Percentiles rank a stretch among this genome's conserved stretches.
phyloP scores from a whole-genome alignment of 2,329 filamentous ascomycete species.

The Colletotrichum tabaci region DNA sequence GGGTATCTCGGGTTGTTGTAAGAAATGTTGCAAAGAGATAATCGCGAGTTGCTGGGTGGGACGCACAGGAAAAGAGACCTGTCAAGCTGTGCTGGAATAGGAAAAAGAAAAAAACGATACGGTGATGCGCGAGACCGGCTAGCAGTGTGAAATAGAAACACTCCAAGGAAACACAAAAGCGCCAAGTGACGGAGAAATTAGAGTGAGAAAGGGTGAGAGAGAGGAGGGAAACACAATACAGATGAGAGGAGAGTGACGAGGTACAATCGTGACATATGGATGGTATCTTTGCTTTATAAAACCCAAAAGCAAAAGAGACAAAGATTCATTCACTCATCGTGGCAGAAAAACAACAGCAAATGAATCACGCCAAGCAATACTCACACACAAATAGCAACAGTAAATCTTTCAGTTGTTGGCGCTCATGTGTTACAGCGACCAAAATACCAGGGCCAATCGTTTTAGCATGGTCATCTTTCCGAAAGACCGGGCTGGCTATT shows the following conservation, averaged over 20 bases:
- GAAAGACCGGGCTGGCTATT: background rate
- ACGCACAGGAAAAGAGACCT: background rate
- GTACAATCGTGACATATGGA: background rate
- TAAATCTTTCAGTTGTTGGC: slow-evolving; percentile 4
- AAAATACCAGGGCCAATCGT: slow-evolving; percentile 23
- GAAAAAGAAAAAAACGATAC: background rate
- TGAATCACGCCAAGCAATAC: slow-evolving; percentile 27
- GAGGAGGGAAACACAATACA: background rate
- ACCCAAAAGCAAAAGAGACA: background rate
- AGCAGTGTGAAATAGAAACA: slow-evolving; percentile 21
- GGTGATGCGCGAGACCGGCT: slow-evolving; percentile 2
- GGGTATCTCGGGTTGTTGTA: background rate
- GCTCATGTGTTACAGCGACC: slow-evolving; percentile 12
- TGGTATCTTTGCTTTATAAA: slow-evolving; percentile 20
- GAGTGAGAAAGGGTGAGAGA: background rate
- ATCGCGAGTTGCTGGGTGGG: background rate
- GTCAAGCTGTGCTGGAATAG: background rate
- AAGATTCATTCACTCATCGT: slow-evolving; percentile 20
- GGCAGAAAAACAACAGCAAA: background rate
- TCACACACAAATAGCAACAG: slow-evolving; percentile 19
- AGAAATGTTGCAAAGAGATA: background rate
- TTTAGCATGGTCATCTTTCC: background rate
- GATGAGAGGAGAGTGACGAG: slow-evolving; percentile 4
- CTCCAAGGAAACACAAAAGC: slow-evolving; percentile 12
- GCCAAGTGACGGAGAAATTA: background rate